Evolutionary conservation across 2,329 filamentous ascomycete species (phyloP).

Genomic region (Ceratocystis eucalypticola): DNA sequence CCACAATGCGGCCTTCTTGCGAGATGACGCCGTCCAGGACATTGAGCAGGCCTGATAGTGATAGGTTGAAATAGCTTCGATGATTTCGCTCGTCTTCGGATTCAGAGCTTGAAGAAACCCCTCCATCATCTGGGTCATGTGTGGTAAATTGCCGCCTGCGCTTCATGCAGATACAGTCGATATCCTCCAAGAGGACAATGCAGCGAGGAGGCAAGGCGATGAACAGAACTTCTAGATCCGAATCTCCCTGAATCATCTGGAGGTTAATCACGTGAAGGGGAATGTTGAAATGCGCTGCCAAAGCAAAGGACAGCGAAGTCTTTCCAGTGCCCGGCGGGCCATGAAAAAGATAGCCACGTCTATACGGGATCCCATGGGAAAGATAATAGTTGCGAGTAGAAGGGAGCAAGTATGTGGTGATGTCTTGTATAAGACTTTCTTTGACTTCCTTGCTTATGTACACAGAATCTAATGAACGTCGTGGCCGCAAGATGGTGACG

Average conservation of each 20-base stretch:
- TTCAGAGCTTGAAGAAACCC: constrained; percentile 14
- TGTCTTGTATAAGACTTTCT: constrained; percentile 50
- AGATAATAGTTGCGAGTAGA: constrained; percentile 60
- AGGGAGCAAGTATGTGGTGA: constrained; percentile 66
- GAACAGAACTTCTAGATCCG: constrained; percentile 51
- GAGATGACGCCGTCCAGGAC: constrained; percentile 71
- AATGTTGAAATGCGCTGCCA: constrained; percentile 52
- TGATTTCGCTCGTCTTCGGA: constrained; percentile 29
- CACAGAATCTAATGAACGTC: constrained; percentile 60
- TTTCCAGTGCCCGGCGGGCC: constrained; percentile 66
- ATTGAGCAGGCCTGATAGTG: constrained; percentile 66
- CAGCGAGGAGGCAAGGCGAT: constrained; percentile 21
- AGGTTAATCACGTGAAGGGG: constrained; percentile 53
- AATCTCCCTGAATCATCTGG: constrained; percentile 37
- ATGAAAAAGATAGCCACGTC: constrained; percentile 64
- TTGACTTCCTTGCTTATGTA: constrained; percentile 58
- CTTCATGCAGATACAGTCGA: constrained; percentile 22
- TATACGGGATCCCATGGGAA: constrained; percentile 59
- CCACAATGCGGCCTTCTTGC: constrained; percentile 63
- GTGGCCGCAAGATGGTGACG: constrained; percentile 38
- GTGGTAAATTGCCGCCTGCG: constrained; percentile 17
- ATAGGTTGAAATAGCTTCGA: constrained; percentile 30
- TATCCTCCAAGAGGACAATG: constrained; percentile 24
- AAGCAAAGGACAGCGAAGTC: constrained; percentile 51
- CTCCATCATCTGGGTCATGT: constrained; percentile 8